Evolutionary conservation across 371 early-diverging fungal genomes (phyloP).

Genomic region (Apophysomyces ossiformis): DNA sequence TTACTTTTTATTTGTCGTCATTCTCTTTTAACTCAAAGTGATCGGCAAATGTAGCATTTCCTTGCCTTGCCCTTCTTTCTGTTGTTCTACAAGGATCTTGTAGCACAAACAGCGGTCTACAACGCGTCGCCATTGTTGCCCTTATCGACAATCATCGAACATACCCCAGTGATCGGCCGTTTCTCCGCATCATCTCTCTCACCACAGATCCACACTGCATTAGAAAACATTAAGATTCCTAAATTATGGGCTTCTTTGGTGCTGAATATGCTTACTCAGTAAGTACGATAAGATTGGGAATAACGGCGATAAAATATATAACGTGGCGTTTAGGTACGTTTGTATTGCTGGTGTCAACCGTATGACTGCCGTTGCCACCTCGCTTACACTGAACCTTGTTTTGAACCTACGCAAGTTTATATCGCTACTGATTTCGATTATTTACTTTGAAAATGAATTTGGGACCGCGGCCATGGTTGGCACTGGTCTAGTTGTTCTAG

Average conservation of each 20-base stretch:
- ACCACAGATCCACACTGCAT: constrained; percentile 20
- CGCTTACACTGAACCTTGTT: constrained; percentile 85
- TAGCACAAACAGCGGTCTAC: constrained; percentile 51
- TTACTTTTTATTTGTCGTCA: not conserved
- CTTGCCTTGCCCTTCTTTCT: constrained; percentile 82
- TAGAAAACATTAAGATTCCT: constrained; percentile 46
- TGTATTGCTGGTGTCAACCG: constrained; percentile 90
- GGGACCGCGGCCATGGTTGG: constrained; percentile 70
- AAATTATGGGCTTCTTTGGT: constrained; percentile 72
- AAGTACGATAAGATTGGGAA: constrained; percentile 30
- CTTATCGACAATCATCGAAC: constrained; percentile 37
- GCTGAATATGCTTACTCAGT: constrained; percentile 80
- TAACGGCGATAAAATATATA: not conserved
- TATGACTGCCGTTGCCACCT: constrained; percentile 75
- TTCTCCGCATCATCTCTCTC: constrained; percentile 30
- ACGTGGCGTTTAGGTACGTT: constrained; percentile 50
- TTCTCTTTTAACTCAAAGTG: not conserved
- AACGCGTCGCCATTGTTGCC: constrained; percentile 58
- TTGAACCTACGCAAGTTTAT: constrained; percentile 86
- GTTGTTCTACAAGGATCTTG: constrained; percentile 70
- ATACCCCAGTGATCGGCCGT: constrained; percentile 36
- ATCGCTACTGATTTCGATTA: constrained; percentile 81
- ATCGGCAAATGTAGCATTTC: constrained; percentile 60
- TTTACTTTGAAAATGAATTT: constrained; percentile 80
- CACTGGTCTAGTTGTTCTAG: constrained; percentile 73